Percentiles rank a stretch among this genome's conserved stretches.
These are phyloP conservation scores for Termitomyces titanicus DNA, from an alignment of 768 basidiomycete species.

Conservation along the genomic window DNA sequence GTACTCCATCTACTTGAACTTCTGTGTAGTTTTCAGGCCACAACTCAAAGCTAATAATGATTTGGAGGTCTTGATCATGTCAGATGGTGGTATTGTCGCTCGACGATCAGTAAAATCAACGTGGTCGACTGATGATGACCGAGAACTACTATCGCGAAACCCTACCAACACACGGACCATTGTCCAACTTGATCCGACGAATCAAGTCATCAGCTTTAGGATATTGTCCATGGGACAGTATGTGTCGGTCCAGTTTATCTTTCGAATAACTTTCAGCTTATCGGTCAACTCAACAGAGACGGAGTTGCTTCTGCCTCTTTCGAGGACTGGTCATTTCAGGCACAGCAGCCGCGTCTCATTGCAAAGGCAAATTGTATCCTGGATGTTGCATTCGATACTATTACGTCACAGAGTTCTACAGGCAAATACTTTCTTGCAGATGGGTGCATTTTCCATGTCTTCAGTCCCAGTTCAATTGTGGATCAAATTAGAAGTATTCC, in stretches of 20 bases:
- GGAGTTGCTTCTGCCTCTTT: not conserved
- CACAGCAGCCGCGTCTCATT: not conserved
- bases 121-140: not conserved
- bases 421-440: not conserved
- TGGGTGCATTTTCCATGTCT: not conserved
- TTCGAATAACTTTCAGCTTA: not conserved
- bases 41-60: not conserved
- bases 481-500: not conserved
- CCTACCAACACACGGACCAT: not conserved
- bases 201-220: not conserved
- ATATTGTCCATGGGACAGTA: not conserved
- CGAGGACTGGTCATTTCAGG: not conserved
- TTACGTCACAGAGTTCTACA: not conserved
- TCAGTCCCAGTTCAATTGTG: not conserved
- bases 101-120: not conserved
- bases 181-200: not conserved
- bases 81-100: not conserved
- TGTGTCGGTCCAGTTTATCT: not conserved
- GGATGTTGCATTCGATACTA: not conserved
- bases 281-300: not conserved
- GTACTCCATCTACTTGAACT: not conserved
- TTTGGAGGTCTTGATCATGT: not conserved
- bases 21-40: not conserved
- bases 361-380: not conserved
- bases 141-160: not conserved